Evolutionary conservation across 2,329 filamentous ascomycete genomes (phyloP), one percentile per base, ranked within the genome.

Genomic region (Fusarium hainanense): DNA sequence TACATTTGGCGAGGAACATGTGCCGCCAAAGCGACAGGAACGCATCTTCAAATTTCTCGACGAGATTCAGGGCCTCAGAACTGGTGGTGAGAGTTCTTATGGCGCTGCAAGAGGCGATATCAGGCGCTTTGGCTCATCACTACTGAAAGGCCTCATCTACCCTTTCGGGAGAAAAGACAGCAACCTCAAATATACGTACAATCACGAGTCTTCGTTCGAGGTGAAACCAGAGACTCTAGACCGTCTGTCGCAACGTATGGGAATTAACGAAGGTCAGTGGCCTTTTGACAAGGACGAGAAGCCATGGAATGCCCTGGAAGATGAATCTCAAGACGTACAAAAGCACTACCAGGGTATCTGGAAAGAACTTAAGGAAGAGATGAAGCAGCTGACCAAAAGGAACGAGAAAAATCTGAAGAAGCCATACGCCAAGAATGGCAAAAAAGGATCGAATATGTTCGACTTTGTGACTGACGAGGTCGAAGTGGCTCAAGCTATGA

Each of bases 81-180:
- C 5, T 41, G 28, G 11, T 34, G 52, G 58, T 7, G 41, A 58
- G 32, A 67, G 43, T 7, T 30, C 54, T 27, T 51, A 41, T 3
- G 72, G 72, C 3, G 46, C 67, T 44, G 73, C 68, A 43, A 66
- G 56, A 32, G 66, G 71, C 1, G 73, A 75, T 40, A 49, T 75
- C 14, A 75, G 72, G 54, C 72, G 73, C 8, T 58, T 75, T n/a
- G 72, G 71, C 6, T 62, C 73, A 16, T 75, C 68, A 11, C 44
- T 75, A 14, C 40, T 75, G 20, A 20, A 44, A 25, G 41, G 56
- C 10, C 44, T 66, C 7, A 68, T 75, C 20, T 41, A 56, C 27
- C 61, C 68, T 25, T 40, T n/a, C 0, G 32, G 14, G 40, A n/a
- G 23, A 44, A 49, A 30, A 42, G 58, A 58, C 6, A 27, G 28